Evolutionary conservation across 768 basidiomycete genomes (phyloP), one percentile per base, ranked within the genome.

Genomic region (Thelephora ganbajun): DNA sequence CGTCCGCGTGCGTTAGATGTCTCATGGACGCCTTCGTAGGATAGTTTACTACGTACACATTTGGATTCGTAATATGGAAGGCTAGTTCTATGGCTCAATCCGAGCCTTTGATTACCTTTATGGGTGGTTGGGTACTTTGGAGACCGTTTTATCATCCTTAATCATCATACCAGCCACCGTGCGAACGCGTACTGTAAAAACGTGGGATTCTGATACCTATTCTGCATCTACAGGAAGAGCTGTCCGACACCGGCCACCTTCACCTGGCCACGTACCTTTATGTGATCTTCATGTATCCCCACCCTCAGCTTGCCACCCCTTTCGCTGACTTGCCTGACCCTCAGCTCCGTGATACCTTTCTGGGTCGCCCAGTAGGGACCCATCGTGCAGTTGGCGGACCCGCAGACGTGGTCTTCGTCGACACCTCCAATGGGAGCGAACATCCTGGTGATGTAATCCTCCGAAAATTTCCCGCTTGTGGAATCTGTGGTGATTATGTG

Each of bases 341-440:
- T 53, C 23, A 72, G 62, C 47, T 67, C 61, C 33, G 58, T 46
- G 5, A 53, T 44, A 0, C 54, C 61, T 3, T 60, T 57, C 49
- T 71, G 69, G 16, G 50, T 51, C 18, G 61, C 62, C 71, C 75
- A 78, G 50, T 77, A 76, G 2, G 75, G 74, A 2, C 55, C 63
- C 33, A 73, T 48, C 35, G 76, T 47, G 42, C 68, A 67, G 52
- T 78, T 76, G 0, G 75, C 73, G 34, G 71, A 71, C 12, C 76
- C 76, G 49, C 73, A 77, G 6, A 76, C 74, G 14, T 62, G 66
- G 49, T 77, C 76, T 59, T 77, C 74, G 3, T 61, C 61, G 14
- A 45, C 57, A 54, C 48, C 51, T 6, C 48, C 23, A 1, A 42
- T 44, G 6, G 71, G 73, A 5, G 69, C 61, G 53, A 78, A 76